Conservation (phyloP, 139 green algal species). For the Astrephomene gubernaculifera region DNA sequence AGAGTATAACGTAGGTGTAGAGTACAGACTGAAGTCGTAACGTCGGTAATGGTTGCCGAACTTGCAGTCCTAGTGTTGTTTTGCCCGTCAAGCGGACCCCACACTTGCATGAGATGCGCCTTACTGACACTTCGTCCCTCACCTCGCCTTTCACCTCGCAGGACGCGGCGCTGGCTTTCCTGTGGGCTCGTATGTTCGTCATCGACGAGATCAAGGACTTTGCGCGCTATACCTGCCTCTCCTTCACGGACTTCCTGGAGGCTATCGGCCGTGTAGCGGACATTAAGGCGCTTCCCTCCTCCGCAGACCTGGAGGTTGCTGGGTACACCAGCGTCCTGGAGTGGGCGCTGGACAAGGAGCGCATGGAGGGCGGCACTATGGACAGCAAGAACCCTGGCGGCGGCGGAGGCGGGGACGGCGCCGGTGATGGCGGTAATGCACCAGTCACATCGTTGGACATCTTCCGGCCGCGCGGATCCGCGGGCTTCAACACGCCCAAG, state of each 20-base stretch:
- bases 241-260: constrained; percentile 84
- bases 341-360: constrained; percentile 76
- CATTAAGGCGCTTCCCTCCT: constrained; percentile 72
- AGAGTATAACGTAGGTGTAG: no score
- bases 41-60: no score
- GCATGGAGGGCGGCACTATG: constrained; percentile 48
- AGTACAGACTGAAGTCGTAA: no score
- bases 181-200: constrained; percentile 79
- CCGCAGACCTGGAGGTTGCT: constrained; percentile 61
- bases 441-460: constrained; percentile 39
- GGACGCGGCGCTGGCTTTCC: constrained; percentile 71
- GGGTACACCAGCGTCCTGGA: constrained; percentile 76
- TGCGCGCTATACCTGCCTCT: constrained; percentile 66
- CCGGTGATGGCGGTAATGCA: background rate
- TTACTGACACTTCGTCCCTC: no score
- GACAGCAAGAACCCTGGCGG: background rate
- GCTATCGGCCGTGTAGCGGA: constrained; percentile 75
- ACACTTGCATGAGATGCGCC: no score
- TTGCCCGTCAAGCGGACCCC: no score
- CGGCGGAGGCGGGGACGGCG: background rate
- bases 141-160: constrained; percentile 39
- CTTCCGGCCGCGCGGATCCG: constrained; percentile 53
- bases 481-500: constrained; percentile 55
- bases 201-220: constrained; percentile 88
- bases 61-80: no score